Conservation (phyloP, 2,329 filamentous ascomycete species). For the Sarocladium oryzae region DNA sequence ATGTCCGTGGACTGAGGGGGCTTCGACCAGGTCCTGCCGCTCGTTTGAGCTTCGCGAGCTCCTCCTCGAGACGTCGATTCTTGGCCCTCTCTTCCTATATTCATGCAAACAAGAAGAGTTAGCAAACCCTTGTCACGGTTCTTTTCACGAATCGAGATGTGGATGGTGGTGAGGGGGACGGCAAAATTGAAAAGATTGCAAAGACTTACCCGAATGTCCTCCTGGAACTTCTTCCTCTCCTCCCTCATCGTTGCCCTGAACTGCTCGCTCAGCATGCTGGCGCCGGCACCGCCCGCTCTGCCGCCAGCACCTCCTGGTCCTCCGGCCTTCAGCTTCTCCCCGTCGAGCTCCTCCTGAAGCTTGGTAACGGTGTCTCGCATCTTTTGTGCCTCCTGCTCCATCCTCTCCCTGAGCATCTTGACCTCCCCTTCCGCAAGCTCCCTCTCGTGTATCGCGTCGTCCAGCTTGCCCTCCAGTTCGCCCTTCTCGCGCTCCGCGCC, state of each 20-base stretch:
- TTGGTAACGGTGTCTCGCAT: constrained; percentile 29
- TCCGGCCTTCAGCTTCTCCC: constrained; percentile 39
- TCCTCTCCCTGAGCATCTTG: constrained; percentile 25
- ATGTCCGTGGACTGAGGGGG: constrained; percentile 32
- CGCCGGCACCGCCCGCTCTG: constrained; percentile 28
- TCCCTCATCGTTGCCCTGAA: constrained; percentile 50
- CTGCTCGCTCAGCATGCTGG: constrained; percentile 49
- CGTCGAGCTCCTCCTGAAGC: constrained; percentile 46
- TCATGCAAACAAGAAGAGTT: too few relatives aligned
- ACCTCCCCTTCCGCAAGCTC: constrained; percentile 34
- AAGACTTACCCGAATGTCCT: constrained; percentile 44
- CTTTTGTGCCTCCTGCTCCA: constrained; percentile 35
- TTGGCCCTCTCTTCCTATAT: constrained; percentile 42
- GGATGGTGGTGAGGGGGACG: too few relatives aligned
- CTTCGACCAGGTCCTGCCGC: constrained; percentile 35
- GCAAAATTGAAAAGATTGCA: neutral
- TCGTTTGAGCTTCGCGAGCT: constrained; percentile 38
- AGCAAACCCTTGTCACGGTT: too few relatives aligned
- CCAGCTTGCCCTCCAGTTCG: constrained; percentile 35
- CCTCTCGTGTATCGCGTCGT: constrained; percentile 28
- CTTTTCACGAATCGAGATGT: too few relatives aligned
- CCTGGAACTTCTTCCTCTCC: constrained; percentile 51
- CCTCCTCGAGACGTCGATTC: constrained; percentile 44
- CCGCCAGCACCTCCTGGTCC: constrained; percentile 25
- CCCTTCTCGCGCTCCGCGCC: constrained; percentile 44